Conservation (phyloP, 2,329 filamentous ascomycete genomes). For the Phoma sp. region DNA sequence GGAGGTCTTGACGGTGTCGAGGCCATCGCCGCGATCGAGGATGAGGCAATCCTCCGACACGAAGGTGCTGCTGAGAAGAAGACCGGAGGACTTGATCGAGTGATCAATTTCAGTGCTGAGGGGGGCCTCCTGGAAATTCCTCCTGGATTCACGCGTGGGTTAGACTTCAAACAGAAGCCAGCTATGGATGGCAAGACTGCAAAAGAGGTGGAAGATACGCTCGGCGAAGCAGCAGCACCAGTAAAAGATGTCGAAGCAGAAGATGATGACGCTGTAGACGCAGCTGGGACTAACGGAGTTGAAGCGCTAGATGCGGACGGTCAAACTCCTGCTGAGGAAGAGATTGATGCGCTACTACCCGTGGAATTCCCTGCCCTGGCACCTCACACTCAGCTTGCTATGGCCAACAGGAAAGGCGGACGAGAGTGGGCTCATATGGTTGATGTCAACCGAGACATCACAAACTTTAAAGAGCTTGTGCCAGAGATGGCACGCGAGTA, state of each 20-base stretch:
- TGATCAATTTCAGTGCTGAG: conserved; percentile 81
- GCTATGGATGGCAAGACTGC: conserved; percentile 66
- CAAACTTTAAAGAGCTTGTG: conserved; percentile 92
- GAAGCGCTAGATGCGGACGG: conserved; percentile 54
- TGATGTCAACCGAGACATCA: conserved; percentile 88
- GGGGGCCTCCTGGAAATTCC: conserved; percentile 81
- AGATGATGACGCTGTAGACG: conserved; percentile 34
- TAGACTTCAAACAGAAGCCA: conserved; percentile 71
- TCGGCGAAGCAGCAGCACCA: conserved; percentile 58
- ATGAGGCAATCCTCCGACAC: conserved; percentile 68
- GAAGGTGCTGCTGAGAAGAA: conserved; percentile 49
- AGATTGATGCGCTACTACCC: conserved; percentile 85
- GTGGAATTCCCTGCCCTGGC: conserved; percentile 93
- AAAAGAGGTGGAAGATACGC: conserved; percentile 71
- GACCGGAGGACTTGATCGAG: conserved; percentile 70
- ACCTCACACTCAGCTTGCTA: conserved; percentile 76
- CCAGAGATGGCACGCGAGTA: conserved; percentile 96
- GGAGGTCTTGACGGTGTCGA: conserved; percentile 88
- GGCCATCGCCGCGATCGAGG: conserved; percentile 82
- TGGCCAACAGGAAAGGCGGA: conserved; percentile 75
- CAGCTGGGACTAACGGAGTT: conserved; percentile 32
- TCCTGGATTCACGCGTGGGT: conserved; percentile 80
- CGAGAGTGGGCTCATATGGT: conserved; percentile 99
- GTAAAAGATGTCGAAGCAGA: conserved; percentile 30
- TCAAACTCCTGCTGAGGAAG: conserved; percentile 57